Percentiles rank a stretch among this genome's conserved stretches.
phyloP scores from a whole-genome alignment of 2,329 filamentous ascomycete species.

The Phyllachora maydis region DNA sequence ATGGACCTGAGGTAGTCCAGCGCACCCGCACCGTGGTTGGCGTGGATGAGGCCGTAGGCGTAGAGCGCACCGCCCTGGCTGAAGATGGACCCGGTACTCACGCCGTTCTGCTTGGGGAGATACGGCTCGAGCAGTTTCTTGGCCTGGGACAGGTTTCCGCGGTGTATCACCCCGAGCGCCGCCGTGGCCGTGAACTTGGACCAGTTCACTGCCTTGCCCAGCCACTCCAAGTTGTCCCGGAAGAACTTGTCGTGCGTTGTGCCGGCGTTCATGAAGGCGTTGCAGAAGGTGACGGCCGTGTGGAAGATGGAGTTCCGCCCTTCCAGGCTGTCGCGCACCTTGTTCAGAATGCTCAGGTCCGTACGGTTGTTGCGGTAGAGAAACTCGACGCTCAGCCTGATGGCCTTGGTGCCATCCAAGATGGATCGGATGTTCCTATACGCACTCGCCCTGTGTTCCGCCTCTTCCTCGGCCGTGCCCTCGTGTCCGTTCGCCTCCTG shows the following conservation, averaged over 20 bases:
- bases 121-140: slow-evolving; percentile 90
- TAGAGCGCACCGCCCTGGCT: slow-evolving; percentile 93
- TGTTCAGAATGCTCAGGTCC: slow-evolving; percentile 82
- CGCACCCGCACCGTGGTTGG: slow-evolving; percentile 88
- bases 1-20: slow-evolving; percentile 58
- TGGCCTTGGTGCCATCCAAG: slow-evolving; percentile 79
- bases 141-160: slow-evolving; percentile 83
- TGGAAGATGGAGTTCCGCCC: slow-evolving; percentile 97
- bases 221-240: slow-evolving; percentile 91
- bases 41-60: slow-evolving; percentile 87
- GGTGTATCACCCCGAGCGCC: slow-evolving; percentile 87
- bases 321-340: slow-evolving; percentile 86
- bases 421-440: slow-evolving; percentile 45
- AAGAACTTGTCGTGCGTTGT: slow-evolving; percentile 98
- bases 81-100: slow-evolving; percentile 71
- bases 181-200: slow-evolving; percentile 97
- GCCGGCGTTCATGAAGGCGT: slow-evolving; percentile 97
- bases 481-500: slow-evolving; percentile 28
- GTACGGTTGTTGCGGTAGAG: slow-evolving; percentile 89
- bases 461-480: slow-evolving; percentile 26
- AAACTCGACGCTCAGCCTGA: slow-evolving; percentile 90
- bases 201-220: slow-evolving; percentile 98
- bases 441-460: slow-evolving; percentile 30
- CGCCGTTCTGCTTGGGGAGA: slow-evolving; percentile 55
- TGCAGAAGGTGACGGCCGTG: slow-evolving; percentile 89